Percentiles rank a stretch among this genome's conserved stretches.
Evolutionary conservation across 2,329 filamentous ascomycete species (phyloP).

Genomic region (Phaeosphaeriaceae sp.): DNA sequence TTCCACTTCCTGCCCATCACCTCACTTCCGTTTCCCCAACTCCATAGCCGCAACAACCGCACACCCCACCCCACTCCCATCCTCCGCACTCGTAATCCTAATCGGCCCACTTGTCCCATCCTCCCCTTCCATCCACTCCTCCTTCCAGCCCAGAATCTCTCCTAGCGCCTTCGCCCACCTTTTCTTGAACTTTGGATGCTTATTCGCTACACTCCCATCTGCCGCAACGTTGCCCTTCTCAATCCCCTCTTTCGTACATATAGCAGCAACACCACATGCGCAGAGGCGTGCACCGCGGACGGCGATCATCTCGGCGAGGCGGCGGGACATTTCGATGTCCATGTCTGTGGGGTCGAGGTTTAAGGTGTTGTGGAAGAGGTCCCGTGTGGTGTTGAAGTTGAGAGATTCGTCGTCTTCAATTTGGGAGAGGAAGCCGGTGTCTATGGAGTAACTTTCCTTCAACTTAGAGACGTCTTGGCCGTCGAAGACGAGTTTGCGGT

Average conservation of each 20-base stretch:
- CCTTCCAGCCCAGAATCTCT: constrained; percentile 49
- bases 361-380: constrained; percentile 31
- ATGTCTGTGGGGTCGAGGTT: constrained; percentile 23
- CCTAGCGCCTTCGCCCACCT: constrained; percentile 51
- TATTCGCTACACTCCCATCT: constrained; percentile 51
- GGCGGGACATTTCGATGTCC: constrained; percentile 37
- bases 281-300: constrained; percentile 46
- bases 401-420: constrained; percentile 4
- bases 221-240: constrained; percentile 46
- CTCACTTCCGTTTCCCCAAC: constrained; percentile 23
- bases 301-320: constrained; percentile 43
- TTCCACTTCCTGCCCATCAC: no score
- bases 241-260: constrained; percentile 44
- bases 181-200: constrained; percentile 52
- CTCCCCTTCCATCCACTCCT: constrained; percentile 10
- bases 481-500: constrained; percentile 78
- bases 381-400: constrained; percentile 24
- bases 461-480: constrained; percentile 78
- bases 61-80: constrained; percentile 52
- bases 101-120: constrained; percentile 33
- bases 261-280: constrained; percentile 49
- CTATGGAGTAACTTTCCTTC: constrained; percentile 81
- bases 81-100: constrained; percentile 49
- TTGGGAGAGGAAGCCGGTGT: constrained; percentile 78
- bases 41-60: constrained; percentile 46